Base-by-base conservation (phyloP, 345 rosid species). In the Adansonia digitata region DNA sequence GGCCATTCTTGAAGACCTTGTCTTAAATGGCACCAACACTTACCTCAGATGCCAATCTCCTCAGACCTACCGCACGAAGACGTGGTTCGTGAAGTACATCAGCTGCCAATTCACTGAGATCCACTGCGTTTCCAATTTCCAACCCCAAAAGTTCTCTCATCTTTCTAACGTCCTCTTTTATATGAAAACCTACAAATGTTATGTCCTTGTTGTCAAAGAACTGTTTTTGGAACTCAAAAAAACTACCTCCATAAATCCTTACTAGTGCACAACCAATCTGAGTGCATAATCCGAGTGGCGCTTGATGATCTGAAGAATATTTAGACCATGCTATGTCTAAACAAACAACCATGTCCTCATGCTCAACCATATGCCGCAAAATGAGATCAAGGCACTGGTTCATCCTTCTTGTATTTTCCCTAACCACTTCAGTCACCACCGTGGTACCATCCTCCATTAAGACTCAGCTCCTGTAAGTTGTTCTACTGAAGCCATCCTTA, bases 241-340 rank as follows among this genome's bases (percentile, higher is more conserved):
- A 0, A 0, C 4, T 0, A 24, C 10, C 1, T 2, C 22, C 18
- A 17, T 2, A 0, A 9, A 55, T 2, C 24, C 22, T 0, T 51
- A 18, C 17, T 9, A 55, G 31, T 24, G 0, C 11, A 13, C 48
- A 43, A 43, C 48, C n/a, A n/a, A n/a, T n/a, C n/a, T n/a, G n/a
- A n/a, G n/a, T n/a, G n/a, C n/a, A n/a, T n/a, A n/a, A n/a, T n/a
- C n/a, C n/a, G n/a, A n/a, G n/a, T n/a, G n/a, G n/a, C n/a, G n/a
- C n/a, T n/a, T n/a, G n/a, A n/a, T n/a, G n/a, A n/a, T n/a, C n/a
- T n/a, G n/a, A n/a, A n/a, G n/a, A n/a, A n/a, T n/a, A n/a, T n/a
- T n/a, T n/a, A n/a, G n/a, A n/a, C n/a, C n/a, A n/a, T n/a, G n/a
- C n/a, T n/a, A n/a, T n/a, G n/a, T n/a, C n/a, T n/a, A n/a, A n/a